phyloP scores from a whole-genome alignment of 306 rosid genomes.

The Sechiopsis laciniata region DNA sequence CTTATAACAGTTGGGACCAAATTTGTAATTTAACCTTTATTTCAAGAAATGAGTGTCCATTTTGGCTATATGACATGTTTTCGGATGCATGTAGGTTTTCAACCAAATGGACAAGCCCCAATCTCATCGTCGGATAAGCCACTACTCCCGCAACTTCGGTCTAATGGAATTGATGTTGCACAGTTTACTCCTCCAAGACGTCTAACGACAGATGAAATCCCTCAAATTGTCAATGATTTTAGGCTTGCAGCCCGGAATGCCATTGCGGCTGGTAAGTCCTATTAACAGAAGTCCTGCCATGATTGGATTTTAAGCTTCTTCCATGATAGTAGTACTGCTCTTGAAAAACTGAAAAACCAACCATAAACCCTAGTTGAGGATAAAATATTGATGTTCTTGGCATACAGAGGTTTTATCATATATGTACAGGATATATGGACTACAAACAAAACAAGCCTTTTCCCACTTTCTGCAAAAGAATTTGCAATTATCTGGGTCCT shows the following conservation, averaged over 20 bases:
- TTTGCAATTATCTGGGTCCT: background rate
- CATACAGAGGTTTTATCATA: background rate
- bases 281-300: background rate
- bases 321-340: background rate
- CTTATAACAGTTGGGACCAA: too few relatives aligned
- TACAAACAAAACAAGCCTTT: background rate
- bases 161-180: constrained; percentile 32
- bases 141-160: constrained; percentile 25
- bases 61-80: background rate
- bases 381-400: background rate
- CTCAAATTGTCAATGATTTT: constrained; percentile 49
- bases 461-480: background rate
- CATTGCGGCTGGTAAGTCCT: constrained; percentile 59
- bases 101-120: constrained; percentile 47
- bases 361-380: background rate
- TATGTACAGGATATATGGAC: background rate
- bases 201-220: constrained; percentile 51
- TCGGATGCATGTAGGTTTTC: constrained; percentile 30
- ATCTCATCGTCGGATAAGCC: constrained; percentile 54
- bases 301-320: constrained; percentile 13
- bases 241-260: constrained; percentile 54
- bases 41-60: background rate
- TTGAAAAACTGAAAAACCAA: background rate
- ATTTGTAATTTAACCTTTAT: background rate
- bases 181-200: constrained; percentile 49